Percentiles rank a stretch among this genome's conserved stretches.
Conservation (phyloP, 306 rosid species). For the Fagus sylvatica region DNA sequence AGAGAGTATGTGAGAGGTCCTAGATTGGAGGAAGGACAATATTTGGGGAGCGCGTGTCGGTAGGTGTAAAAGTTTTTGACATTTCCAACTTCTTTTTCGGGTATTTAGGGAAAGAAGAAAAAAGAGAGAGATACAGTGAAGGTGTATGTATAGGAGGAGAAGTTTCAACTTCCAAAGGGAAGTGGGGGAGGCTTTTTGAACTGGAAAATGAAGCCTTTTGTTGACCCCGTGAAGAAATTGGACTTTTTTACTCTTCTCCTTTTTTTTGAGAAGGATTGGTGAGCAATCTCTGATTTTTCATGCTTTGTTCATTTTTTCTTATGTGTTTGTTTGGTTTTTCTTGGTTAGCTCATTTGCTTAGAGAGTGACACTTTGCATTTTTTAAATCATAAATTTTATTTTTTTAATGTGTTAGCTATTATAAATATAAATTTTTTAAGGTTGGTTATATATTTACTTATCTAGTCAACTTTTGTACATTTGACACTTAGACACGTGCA, state of each 20-base stretch:
- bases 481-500: too few relatives aligned
- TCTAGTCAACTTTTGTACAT: too few relatives aligned
- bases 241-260: conserved; percentile 11
- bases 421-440: too few relatives aligned
- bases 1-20: conserved; percentile 1
- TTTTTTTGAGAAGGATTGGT: conserved; percentile 26
- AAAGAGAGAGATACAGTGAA: background rate
- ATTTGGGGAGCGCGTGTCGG: conserved; percentile 28
- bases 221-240: conserved; percentile 49
- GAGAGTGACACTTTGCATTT: too few relatives aligned
- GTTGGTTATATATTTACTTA: too few relatives aligned
- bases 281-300: conserved; percentile 26
- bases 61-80: conserved; percentile 30
- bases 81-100: conserved; percentile 11
- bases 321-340: background rate
- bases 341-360: background rate
- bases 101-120: background rate
- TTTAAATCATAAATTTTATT: too few relatives aligned
- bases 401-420: too few relatives aligned
- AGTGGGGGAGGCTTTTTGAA: conserved; percentile 28
- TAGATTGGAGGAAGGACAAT: conserved; percentile 28
- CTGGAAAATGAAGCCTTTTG: conserved; percentile 26
- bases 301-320: background rate
- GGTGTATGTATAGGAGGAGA: background rate
- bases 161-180: conserved; percentile 1